Base-by-base conservation (phyloP, 345 rosid species). In the Hibiscus syriacus region DNA sequence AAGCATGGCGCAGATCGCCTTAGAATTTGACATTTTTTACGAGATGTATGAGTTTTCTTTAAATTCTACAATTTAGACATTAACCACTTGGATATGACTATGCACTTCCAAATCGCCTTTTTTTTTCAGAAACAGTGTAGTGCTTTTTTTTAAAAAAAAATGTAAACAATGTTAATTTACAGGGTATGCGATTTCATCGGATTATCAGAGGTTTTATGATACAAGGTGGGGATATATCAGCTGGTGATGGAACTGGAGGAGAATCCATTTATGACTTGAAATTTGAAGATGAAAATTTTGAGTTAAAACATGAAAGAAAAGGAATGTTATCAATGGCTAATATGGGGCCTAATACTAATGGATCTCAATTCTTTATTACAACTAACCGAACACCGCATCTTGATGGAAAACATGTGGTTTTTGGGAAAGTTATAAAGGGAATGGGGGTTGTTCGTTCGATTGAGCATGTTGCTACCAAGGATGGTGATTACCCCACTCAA, bases 301-400 rank as follows among this genome's bases (percentile, higher is more conserved):
- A 85, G 1, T 7, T 87, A 64, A 94, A 94, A 66, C 99, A 94
- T 72, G 99, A 94, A 80, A 84, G 96, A 75, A 94, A 91, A 73
- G 97, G 99, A 62, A 87, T 91, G 90, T 66, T 94, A n/a, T 89
- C 99, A 2, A 91, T 94, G 98, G 96, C 96, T 30, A 94, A 89
- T 68, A 54, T 85, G 46, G 97, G 96, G 39, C 83, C 92, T 14
- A 67, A 91, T 77, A 94, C 99, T 16, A 94, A 94, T 72, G 92
- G 89, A 0, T 94, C 99, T 41, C 96, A 91, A 84, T 94, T 94
- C 84, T 91, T 94, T 75, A 89, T 94, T 67, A 91, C 98, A 7
- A 91, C 97, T 0, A 79, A 95, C 0, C 89, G 92, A 0, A 82
- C 92, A 20, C 69, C 96, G 36, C 92, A 94, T 76, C 71, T 94